Conservation (phyloP, 179 eudicot species). For the Silene coronaria region DNA sequence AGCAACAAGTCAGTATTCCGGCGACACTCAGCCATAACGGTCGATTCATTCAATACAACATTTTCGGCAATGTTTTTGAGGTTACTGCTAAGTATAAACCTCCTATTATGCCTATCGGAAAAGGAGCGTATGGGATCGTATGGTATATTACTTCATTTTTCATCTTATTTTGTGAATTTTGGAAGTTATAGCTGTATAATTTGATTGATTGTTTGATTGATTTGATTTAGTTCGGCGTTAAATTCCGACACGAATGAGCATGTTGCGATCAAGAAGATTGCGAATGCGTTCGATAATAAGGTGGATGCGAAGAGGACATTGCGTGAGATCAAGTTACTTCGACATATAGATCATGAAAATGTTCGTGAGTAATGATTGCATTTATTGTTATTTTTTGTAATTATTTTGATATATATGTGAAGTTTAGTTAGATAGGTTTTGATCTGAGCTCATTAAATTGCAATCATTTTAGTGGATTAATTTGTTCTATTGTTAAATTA, state of each 20-base stretch:
- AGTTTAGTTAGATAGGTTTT: background rate
- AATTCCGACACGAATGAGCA: slow-evolving; percentile 84
- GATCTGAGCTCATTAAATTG: background rate
- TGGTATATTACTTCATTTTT: slow-evolving; percentile 39
- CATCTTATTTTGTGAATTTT: background rate
- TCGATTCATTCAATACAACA: slow-evolving; percentile 67
- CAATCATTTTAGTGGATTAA: background rate
- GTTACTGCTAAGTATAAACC: slow-evolving; percentile 79
- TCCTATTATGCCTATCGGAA: slow-evolving; percentile 86
- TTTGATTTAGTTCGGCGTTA: slow-evolving; percentile 57
- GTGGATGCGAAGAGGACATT: slow-evolving; percentile 86
- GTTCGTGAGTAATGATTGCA: slow-evolving; percentile 44
- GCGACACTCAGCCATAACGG: slow-evolving; percentile 74
- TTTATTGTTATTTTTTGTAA: background rate
- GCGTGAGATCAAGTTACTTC: slow-evolving; percentile 81
- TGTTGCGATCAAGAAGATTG: slow-evolving; percentile 85
- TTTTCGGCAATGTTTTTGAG: slow-evolving; percentile 82
- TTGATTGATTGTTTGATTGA: slow-evolving; percentile 7
- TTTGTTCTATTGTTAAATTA: too few species aligned
- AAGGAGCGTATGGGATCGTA: slow-evolving; percentile 95
- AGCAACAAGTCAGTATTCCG: slow-evolving; percentile 45
- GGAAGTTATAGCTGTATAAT: background rate
- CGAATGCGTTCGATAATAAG: slow-evolving; percentile 79
- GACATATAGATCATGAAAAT: slow-evolving; percentile 95
- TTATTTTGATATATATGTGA: background rate